Evolutionary conservation across 2,329 filamentous ascomycete species (phyloP).

Genomic region (Sclerotinia subarctica): DNA sequence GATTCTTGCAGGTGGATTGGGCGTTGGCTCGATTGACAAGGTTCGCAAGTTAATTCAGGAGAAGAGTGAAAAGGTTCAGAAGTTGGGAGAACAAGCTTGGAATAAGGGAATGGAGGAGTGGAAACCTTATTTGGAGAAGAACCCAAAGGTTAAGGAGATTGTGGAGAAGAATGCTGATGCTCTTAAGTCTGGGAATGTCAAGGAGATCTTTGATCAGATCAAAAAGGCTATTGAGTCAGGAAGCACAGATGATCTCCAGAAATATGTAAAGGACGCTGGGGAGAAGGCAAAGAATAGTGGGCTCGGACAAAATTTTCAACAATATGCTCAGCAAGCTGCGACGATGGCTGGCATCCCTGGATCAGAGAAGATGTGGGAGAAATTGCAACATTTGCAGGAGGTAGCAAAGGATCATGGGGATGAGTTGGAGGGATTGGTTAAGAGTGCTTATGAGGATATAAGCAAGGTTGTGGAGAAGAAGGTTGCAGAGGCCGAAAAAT

Average conservation of each 20-base stretch:
- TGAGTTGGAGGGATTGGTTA: constrained; percentile 66
- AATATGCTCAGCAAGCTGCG: constrained; percentile 54
- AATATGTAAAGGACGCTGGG: constrained; percentile 57
- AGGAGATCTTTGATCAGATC: constrained; percentile 61
- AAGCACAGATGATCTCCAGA: constrained; percentile 55
- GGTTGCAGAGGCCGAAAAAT: constrained; percentile 54
- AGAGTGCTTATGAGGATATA: constrained; percentile 66
- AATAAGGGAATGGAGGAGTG: constrained; percentile 67
- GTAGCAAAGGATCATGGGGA: constrained; percentile 64
- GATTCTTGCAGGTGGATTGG: constrained; percentile 60
- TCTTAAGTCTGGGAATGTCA: constrained; percentile 64
- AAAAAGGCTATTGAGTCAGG: constrained; percentile 60
- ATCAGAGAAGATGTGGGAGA: constrained; percentile 61
- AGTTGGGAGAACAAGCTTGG: constrained; percentile 70
- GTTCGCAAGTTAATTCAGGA: constrained; percentile 63
- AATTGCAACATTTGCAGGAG: constrained; percentile 62
- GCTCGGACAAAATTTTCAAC: constrained; percentile 39
- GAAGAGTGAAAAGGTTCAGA: constrained; percentile 63
- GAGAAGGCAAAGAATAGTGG: constrained; percentile 57
- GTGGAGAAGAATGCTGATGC: constrained; percentile 67
- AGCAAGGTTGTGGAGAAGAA: constrained; percentile 61
- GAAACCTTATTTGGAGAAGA: constrained; percentile 72
- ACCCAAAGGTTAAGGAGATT: constrained; percentile 69
- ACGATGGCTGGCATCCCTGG: constrained; percentile 55
- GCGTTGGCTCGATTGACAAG: constrained; percentile 52